Evolutionary conservation across 768 basidiomycete genomes (phyloP).

Genomic region (Lactarius psammicola): DNA sequence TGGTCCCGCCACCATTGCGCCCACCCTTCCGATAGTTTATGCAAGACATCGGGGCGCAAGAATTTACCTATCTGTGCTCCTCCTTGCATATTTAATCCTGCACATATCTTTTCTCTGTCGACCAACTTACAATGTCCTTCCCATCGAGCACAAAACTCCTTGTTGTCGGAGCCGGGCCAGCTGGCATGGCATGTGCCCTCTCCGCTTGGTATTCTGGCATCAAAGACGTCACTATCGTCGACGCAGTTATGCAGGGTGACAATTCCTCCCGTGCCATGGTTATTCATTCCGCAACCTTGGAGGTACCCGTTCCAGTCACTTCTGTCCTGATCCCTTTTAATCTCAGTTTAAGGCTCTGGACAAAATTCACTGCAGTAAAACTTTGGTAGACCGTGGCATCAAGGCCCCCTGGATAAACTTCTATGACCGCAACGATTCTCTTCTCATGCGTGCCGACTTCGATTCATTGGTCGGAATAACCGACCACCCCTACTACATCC

Average conservation of each 20-base stretch:
- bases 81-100: conserved; percentile 6
- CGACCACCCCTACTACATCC: conserved; percentile 42
- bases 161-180: too few relatives aligned
- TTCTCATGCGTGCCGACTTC: conserved; percentile 37
- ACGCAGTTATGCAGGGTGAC: conserved; percentile 37
- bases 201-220: conserved; percentile 44
- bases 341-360: conserved; percentile 47
- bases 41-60: not conserved
- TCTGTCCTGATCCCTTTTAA: conserved; percentile 32
- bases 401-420: conserved; percentile 33
- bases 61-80: not conserved
- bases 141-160: too few relatives aligned
- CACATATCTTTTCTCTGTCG: not conserved
- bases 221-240: conserved; percentile 45
- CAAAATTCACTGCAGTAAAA: conserved; percentile 42
- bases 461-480: conserved; percentile 41
- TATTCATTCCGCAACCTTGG: conserved; percentile 57
- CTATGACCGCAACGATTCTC: too few relatives aligned
- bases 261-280: conserved; percentile 47
- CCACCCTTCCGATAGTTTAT: not conserved
- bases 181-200: too few relatives aligned
- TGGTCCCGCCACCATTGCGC: too few relatives aligned
- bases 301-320: conserved; percentile 36
- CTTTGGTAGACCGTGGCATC: conserved; percentile 41
- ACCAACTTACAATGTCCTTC: too few relatives aligned